Percentiles rank a stretch among this genome's conserved stretches.
Conservation (phyloP, 2,329 filamentous ascomycete genomes). For the Alternaria novae-zelandiae region DNA sequence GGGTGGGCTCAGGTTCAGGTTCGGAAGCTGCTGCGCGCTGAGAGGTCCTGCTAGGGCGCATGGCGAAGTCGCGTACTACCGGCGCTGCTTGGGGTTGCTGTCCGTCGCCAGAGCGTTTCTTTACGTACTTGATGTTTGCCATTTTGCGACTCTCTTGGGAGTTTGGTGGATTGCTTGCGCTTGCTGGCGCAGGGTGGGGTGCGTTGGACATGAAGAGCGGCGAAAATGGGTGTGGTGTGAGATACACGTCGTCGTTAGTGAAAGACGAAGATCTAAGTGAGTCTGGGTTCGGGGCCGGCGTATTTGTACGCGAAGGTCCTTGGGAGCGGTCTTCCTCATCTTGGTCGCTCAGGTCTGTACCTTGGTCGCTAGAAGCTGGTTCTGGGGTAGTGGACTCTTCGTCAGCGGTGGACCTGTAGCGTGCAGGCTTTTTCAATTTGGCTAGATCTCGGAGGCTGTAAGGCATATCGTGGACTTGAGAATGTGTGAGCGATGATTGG, state of each 20-base stretch:
- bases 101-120: background rate
- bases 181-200: background rate
- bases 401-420: background rate
- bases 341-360: background rate
- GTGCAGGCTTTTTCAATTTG: conserved; percentile 3
- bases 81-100: background rate
- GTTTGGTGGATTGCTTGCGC: background rate
- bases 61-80: background rate
- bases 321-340: background rate
- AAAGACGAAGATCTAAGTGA: background rate
- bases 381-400: background rate
- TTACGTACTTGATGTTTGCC: conserved; percentile 8
- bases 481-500: background rate
- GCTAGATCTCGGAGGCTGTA: conserved; percentile 2
- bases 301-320: background rate
- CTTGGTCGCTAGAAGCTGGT: background rate
- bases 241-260: background rate
- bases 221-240: background rate
- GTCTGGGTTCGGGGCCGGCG: background rate
- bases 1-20: background rate
- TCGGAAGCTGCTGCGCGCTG: background rate
- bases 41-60: background rate
- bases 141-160: conserved; percentile 1
- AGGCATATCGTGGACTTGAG: background rate
- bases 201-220: background rate